Evolutionary conservation across 306 rosid species (phyloP), one percentile per base, ranked within the genome.

Genomic region (Hippophae gyantsensis): DNA sequence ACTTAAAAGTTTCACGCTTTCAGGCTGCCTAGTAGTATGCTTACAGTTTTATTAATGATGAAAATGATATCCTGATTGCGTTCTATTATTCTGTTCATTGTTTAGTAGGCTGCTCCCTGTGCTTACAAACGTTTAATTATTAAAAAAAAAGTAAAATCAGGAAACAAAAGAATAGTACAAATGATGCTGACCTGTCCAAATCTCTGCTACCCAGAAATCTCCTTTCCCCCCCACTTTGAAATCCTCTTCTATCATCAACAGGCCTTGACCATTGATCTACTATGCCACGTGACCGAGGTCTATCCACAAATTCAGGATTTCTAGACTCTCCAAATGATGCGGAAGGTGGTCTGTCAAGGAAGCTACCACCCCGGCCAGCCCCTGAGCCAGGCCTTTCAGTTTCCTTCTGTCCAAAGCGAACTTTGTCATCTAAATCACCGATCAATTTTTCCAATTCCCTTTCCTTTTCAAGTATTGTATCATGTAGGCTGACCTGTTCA

Each of bases 371-470:
- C 83, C 74, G 80, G 43, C 74, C 74, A 9, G 72, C 61, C 45
- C 66, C 65, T 46, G 99, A 92, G 43, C 96, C 89, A 1, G 96
- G 96, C 80, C 96, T 78, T 14, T 92, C 99, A 53, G 78, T 38
- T 7, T 86, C 88, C 76, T 86, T 92, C 87, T 79, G 96, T 47
- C 92, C 96, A 70, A 92, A 88, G 23, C 99, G 96, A 66, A 88
- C 79, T 80, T 88, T 88, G 69, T 82, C 97, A 75, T 92, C 86
- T 77, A 92, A 77, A 60, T 88, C 95, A 61, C 53, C 84, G 60
- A 72, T 57, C 70, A 88, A 82, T 50, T 54, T 14, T 76, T 86
- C 96, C 69, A 92, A 70, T 63, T 88, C 94, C 62, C 65, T 79
- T 74, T 92, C 95, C 69, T 80, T 87, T 66, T 55, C 76, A 48